phyloP scores from a whole-genome alignment of 768 basidiomycete genomes.

The Suillus spraguei region DNA sequence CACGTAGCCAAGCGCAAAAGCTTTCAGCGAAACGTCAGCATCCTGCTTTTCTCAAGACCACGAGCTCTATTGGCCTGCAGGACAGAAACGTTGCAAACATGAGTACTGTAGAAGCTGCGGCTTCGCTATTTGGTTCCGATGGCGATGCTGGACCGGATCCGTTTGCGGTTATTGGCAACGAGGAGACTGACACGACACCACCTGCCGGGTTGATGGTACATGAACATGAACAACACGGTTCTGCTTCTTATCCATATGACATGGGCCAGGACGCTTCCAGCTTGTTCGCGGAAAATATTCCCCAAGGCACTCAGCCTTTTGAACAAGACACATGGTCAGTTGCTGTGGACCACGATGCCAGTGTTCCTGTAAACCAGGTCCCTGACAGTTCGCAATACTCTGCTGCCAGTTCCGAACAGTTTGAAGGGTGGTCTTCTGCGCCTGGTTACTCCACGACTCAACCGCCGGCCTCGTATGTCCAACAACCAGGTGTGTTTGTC shows the following conservation, averaged over 20 bases:
- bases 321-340: conserved; percentile 30
- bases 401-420: conserved; percentile 26
- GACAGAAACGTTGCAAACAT: conserved; percentile 44
- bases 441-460: conserved; percentile 30
- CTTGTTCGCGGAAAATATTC: conserved; percentile 39
- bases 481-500: conserved; percentile 28
- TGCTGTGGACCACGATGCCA: conserved; percentile 23
- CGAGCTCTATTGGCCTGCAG: conserved; percentile 16
- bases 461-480: conserved; percentile 19
- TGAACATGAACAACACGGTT: conserved; percentile 24
- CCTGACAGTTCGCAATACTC: conserved; percentile 19
- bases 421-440: conserved; percentile 36
- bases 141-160: conserved; percentile 60
- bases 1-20: conserved; percentile 3
- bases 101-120: conserved; percentile 75
- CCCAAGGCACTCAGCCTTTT: conserved; percentile 28
- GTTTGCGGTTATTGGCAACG: conserved; percentile 60
- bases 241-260: conserved; percentile 26
- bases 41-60: conserved; percentile 14
- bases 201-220: conserved; percentile 22
- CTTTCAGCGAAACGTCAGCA: conserved; percentile 18
- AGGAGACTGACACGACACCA: conserved; percentile 31
- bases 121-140: conserved; percentile 75
- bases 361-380: conserved; percentile 18
- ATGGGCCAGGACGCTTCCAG: conserved; percentile 42